These are phyloP conservation scores for Pichia pseudocactophila DNA, from an alignment of 805 yeast genomes.

Conservation along the genomic window DNA sequence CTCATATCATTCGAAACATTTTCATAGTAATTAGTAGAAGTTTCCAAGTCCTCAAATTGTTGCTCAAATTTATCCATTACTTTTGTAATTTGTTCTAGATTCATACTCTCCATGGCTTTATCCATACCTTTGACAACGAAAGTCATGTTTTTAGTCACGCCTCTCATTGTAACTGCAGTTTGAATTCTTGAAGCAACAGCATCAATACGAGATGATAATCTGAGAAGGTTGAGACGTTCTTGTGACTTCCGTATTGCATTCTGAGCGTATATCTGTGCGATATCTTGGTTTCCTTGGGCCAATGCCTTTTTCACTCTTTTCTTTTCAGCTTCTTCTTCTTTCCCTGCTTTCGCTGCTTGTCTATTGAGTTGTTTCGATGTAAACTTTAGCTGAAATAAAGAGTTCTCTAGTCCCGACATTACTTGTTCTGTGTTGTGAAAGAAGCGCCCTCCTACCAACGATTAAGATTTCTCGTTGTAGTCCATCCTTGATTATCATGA, in stretches of 20 bases:
- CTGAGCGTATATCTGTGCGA: conserved; percentile 89
- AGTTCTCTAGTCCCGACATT: conserved; percentile 40
- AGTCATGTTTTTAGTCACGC: conserved; percentile 90
- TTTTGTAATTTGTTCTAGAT: conserved; percentile 80
- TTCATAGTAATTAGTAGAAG: conserved; percentile 88
- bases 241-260: conserved; percentile 89
- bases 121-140: conserved; percentile 94
- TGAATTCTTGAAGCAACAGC: conserved; percentile 94
- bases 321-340: conserved; percentile 82
- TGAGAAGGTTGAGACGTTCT: conserved; percentile 72
- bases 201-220: conserved; percentile 84
- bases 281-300: conserved; percentile 78
- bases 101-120: conserved; percentile 91
- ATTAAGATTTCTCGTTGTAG: too few species aligned
- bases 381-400: conserved; percentile 64
- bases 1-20: conserved; percentile 80
- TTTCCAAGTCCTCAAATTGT: conserved; percentile 94
- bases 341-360: conserved; percentile 85
- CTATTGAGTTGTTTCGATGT: conserved; percentile 89
- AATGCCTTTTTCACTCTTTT: conserved; percentile 85
- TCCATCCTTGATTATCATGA: too few species aligned
- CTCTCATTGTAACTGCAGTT: conserved; percentile 96
- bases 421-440: not conserved
- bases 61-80: conserved; percentile 96
- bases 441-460: too few species aligned